Evolutionary conservation across 805 yeast species (phyloP), one percentile per base, ranked within the genome.

Genomic region (Kodamaea fukazawae): DNA sequence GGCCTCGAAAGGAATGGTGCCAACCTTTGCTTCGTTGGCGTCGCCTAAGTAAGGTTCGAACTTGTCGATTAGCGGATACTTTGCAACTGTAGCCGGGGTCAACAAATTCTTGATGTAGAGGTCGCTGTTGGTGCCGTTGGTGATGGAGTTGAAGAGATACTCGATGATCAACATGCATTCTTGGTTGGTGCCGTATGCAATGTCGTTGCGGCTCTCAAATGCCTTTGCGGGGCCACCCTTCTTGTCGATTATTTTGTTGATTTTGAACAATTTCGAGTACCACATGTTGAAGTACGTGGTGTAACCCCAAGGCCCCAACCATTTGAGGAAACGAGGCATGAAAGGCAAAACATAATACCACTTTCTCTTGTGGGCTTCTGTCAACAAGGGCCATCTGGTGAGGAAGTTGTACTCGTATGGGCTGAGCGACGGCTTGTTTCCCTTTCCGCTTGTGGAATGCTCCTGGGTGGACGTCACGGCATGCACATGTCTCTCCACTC

Each of bases 401-500:
- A 77, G 49, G 44, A 76, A 77, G 5, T 62, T 55, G 51, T 65
- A 73, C 7, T 67, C 61, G 0, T 65, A 59, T 1, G 79, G 78
- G 46, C 67, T 70, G 11, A 71, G 48, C 2, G 70, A 53, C 7
- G 79, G 72, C 33, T 51, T 8, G 23, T 20, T 20, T 8, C 23
- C 23, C 42, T 8, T 12, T 9, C 34, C 15, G 22, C 10, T 11
- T 46, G 35, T 17, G 34, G 28, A 16, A 42, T 29, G 11, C 25
- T n/a, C 17, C 17, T 7, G 13, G 40, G 22, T 30, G 27, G 25
- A 37, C 1, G 71, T 73, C 2, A 83, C 60, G 0, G 90, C 80
- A 53, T 71, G 78, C 0, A 83, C 73, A 34, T 77, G 78, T 32
- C 86, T 67, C 50, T 86, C 95, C 13, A 86, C 79, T 0, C 95